Evolutionary conservation across 352 stramenopile genomes (phyloP).

Genomic region (Phytopythium ostracodes): DNA sequence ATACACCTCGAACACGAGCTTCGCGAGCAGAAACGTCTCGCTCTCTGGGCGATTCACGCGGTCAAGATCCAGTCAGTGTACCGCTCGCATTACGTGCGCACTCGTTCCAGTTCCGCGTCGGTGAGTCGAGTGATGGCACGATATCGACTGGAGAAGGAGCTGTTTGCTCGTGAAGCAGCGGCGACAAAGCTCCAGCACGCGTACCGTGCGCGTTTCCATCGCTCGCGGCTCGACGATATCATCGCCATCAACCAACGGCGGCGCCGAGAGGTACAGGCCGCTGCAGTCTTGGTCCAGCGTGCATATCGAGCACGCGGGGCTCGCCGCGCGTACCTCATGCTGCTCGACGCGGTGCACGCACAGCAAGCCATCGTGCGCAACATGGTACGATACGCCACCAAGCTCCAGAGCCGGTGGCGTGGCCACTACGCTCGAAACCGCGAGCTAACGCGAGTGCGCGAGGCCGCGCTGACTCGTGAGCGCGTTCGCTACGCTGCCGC

Average conservation of each 20-base stretch:
- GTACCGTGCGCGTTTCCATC: conserved; percentile 59
- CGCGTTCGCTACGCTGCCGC: conserved; percentile 33
- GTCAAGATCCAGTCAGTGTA: conserved; percentile 59
- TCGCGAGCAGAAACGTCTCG: conserved; percentile 30
- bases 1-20: conserved; percentile 20
- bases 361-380: conserved; percentile 32
- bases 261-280: conserved; percentile 44
- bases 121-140: conserved; percentile 64
- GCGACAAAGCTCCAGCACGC: conserved; percentile 42
- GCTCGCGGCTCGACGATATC: conserved; percentile 68
- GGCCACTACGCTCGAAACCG: conserved; percentile 33
- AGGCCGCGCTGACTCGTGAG: conserved; percentile 28
- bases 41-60: conserved; percentile 32
- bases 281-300: conserved; percentile 49
- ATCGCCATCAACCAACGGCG: conserved; percentile 61
- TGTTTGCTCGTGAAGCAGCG: conserved; percentile 34
- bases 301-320: conserved; percentile 55
- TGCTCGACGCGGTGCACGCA: conserved; percentile 38
- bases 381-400: conserved; percentile 39
- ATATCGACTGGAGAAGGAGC: conserved; percentile 44
- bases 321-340: conserved; percentile 42
- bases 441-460: conserved; percentile 26
- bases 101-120: conserved; percentile 37
- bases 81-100: conserved; percentile 43
- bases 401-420: conserved; percentile 66